Evolutionary conservation across 2,329 filamentous ascomycete species (phyloP).

Genomic region (Arthrobotrys entomopaga): DNA sequence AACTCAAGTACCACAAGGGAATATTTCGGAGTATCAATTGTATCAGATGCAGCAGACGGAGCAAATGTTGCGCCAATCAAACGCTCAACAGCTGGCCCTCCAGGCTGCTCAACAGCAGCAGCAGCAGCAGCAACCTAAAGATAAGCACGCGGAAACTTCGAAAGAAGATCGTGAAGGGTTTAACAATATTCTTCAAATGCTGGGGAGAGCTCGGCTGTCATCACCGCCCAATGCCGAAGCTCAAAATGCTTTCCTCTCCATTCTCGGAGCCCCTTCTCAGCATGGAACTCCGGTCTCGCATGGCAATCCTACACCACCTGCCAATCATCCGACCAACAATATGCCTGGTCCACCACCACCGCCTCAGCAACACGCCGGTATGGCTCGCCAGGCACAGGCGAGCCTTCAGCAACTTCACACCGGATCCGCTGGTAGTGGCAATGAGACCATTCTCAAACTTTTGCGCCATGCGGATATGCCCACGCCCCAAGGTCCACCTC

Average conservation of each 20-base stretch:
- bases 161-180: constrained; percentile 68
- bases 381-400: constrained; percentile 15
- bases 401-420: constrained; percentile 24
- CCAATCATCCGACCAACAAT: constrained; percentile 44
- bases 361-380: constrained; percentile 6
- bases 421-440: constrained; percentile 19
- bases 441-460: constrained; percentile 50
- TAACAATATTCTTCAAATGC: constrained; percentile 66
- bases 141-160: constrained; percentile 58
- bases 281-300: constrained; percentile 53
- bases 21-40: constrained; percentile 42
- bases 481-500: constrained; percentile 47
- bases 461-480: constrained; percentile 52
- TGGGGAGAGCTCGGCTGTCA: constrained; percentile 61
- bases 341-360: constrained; percentile 38
- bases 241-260: constrained; percentile 44
- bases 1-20: constrained; percentile 16
- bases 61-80: constrained; percentile 7
- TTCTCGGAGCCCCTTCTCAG: constrained; percentile 47
- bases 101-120: constrained; percentile 3
- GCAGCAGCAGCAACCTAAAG: constrained; percentile 53
- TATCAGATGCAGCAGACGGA: constrained; percentile 40
- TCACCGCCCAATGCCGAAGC: constrained; percentile 46
- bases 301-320: constrained; percentile 37
- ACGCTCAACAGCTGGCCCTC: neutral